Base-by-base conservation (phyloP, 768 basidiomycete genomes). In the Lactarius akahatsu region DNA sequence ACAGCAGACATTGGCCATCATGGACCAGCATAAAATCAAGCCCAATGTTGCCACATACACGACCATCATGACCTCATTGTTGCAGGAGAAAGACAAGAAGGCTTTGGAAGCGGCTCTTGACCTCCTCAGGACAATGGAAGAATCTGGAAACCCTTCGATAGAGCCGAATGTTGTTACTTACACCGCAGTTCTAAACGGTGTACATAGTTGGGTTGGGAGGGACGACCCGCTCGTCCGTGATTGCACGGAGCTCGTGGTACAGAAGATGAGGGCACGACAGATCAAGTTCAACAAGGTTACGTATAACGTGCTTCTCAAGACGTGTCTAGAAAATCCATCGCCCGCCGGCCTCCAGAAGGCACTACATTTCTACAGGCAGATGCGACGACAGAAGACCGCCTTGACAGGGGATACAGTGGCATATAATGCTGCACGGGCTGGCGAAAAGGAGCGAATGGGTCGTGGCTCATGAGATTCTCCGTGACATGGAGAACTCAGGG, bases 151-250 rank as follows among this genome's bases (percentile, higher is more conserved):
- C 28, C 75, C 78, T 4, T 74, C 78, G 5, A 75, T 79, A 30
- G 75, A 75, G 56, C 89, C 92, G 1, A 96, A 90, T 73, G 85
- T 86, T 66, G 82, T 94, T 68, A 94, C 92, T 34, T 98, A 94
- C 76, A 95, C 94, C 0, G 80, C 86, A 2, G 79, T 97, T 58
- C 80, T 97, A 57, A 79, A 87, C 9, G 90, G 88, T 4, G 80
- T 96, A 69, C 84, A 91, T 73, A 83, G 87, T 34, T 84, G 83
- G 18, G 71, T 77, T 10, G 85, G 86, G 80, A 71, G 84, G 62
- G 74, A 83, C 28, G 69, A 78, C 6, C 70, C 76, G 34, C 76
- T 81, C 50, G 79, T 80, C 18, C 78, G 83, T 59, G 78, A 82
- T 67, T 82, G 81, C 71, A 81, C 78, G 64, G 74, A 75, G 28